These are phyloP conservation scores for Obba rivulosa DNA, from an alignment of 768 basidiomycete species.

Conservation along the genomic window DNA sequence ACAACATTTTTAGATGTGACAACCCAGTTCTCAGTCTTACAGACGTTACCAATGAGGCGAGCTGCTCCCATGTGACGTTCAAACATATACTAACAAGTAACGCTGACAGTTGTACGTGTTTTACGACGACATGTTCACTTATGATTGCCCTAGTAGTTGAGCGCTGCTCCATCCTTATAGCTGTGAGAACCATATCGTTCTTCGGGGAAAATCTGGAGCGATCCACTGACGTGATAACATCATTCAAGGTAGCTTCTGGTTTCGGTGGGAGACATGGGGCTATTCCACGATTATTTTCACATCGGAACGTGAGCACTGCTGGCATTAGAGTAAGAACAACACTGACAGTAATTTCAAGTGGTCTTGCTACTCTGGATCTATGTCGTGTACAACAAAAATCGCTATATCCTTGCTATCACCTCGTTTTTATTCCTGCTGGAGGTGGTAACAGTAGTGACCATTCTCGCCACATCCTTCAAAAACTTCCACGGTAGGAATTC, in stretches of 20 bases:
- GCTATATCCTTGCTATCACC: constrained; percentile 14
- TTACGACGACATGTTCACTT: constrained; percentile 6
- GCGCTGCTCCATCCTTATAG: background rate
- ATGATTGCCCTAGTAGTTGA: background rate
- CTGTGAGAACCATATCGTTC: background rate
- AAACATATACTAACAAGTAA: background rate
- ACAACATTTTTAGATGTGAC: background rate
- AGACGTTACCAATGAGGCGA: constrained; percentile 6
- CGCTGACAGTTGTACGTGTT: background rate
- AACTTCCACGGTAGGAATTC: constrained; percentile 7
- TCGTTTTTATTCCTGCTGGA: constrained; percentile 14
- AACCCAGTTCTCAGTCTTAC: constrained; percentile 9
- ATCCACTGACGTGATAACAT: background rate
- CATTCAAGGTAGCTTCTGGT: constrained; percentile 21
- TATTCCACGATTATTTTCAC: constrained; percentile 18
- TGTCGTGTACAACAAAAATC: constrained; percentile 23
- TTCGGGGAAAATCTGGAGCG: background rate
- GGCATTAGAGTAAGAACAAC: background rate
- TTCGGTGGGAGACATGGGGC: constrained; percentile 24
- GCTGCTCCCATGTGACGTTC: background rate
- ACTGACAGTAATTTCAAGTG: constrained; percentile 8
- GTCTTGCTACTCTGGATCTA: constrained; percentile 27
- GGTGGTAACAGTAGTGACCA: constrained; percentile 12
- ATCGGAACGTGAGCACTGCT: constrained; percentile 9
- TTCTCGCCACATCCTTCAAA: constrained; percentile 18